phyloP scores from a whole-genome alignment of 768 basidiomycete species.

The Wakefieldia striispora region DNA sequence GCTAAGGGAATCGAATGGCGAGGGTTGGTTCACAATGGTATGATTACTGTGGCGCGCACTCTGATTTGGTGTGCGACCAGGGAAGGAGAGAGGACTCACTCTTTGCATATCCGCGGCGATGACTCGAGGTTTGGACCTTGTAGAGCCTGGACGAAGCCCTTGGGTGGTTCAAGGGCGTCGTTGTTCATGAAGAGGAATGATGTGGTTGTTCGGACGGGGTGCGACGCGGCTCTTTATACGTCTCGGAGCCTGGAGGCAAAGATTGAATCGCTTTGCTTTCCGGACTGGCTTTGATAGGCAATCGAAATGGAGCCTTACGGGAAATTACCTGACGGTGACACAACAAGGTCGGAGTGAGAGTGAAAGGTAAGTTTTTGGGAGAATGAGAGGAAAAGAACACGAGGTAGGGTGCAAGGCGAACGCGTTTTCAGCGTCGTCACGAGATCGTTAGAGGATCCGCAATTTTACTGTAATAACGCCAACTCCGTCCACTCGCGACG shows the following conservation, averaged over 20 bases:
- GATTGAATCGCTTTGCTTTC: background rate
- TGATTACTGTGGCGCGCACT: constrained; percentile 4
- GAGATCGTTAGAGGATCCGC: background rate
- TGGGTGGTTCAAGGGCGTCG: constrained; percentile 2
- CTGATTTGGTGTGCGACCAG: background rate
- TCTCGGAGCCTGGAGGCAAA: constrained; percentile 5
- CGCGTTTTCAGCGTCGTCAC: no score
- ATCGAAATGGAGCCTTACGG: no score
- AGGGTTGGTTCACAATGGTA: background rate
- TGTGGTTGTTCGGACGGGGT: no score
- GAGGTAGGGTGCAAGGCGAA: constrained; percentile 3
- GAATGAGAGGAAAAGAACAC: constrained; percentile 4
- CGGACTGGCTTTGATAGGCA: no score
- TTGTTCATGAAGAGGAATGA: constrained; percentile 2
- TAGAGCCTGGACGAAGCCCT: constrained; percentile 12
- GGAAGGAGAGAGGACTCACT: constrained; percentile 11
- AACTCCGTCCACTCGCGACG: no score
- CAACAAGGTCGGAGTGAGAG: no score
- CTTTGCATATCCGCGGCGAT: background rate
- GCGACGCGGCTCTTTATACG: constrained; percentile 4
- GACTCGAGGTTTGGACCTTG: constrained; percentile 1
- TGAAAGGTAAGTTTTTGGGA: no score
- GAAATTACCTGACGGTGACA: no score
- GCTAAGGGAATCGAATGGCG: background rate
- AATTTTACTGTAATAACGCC: no score